These are phyloP conservation scores for Kluyveromyces lactis DNA, from an alignment of 805 yeast genomes.

Conservation along the genomic window DNA sequence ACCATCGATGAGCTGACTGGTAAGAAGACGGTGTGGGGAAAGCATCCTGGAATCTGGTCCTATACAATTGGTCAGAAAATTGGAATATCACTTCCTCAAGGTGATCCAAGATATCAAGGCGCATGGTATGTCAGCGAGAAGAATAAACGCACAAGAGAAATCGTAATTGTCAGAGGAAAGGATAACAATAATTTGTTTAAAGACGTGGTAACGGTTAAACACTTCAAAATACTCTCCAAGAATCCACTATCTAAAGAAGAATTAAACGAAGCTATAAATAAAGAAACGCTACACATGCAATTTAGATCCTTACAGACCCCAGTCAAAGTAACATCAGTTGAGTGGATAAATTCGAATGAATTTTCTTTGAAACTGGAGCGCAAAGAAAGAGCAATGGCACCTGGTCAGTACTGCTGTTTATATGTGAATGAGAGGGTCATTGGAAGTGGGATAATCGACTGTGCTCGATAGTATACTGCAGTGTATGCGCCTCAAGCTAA, in stretches of 20 bases:
- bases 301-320: slow-evolving; percentile 69
- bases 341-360: slow-evolving; percentile 7
- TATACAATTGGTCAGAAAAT: slow-evolving; percentile 87
- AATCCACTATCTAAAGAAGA: not conserved
- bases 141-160: slow-evolving; percentile 50
- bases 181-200: slow-evolving; percentile 49
- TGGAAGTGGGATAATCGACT: slow-evolving; percentile 45
- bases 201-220: slow-evolving; percentile 33
- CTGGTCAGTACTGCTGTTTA: slow-evolving; percentile 79
- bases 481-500: not conserved
- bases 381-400: slow-evolving; percentile 67
- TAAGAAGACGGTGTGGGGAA: slow-evolving; percentile 70
- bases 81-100: slow-evolving; percentile 80
- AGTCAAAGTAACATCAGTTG: slow-evolving; percentile 27
- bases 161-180: slow-evolving; percentile 70
- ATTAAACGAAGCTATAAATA: slow-evolving; percentile 2
- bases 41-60: slow-evolving; percentile 83
- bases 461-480: too few relatives aligned
- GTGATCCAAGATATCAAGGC: slow-evolving; percentile 65
- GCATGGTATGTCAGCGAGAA: slow-evolving; percentile 84
- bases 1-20: slow-evolving; percentile 34
- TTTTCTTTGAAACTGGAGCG: slow-evolving; percentile 34
- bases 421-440: slow-evolving; percentile 59
- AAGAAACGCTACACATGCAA: slow-evolving; percentile 40
- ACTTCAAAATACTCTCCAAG: slow-evolving; percentile 24